Evolutionary conservation across 169 alveolate species (phyloP), one percentile per base, ranked within the genome.

Genomic region (Condylostoma magnum): DNA sequence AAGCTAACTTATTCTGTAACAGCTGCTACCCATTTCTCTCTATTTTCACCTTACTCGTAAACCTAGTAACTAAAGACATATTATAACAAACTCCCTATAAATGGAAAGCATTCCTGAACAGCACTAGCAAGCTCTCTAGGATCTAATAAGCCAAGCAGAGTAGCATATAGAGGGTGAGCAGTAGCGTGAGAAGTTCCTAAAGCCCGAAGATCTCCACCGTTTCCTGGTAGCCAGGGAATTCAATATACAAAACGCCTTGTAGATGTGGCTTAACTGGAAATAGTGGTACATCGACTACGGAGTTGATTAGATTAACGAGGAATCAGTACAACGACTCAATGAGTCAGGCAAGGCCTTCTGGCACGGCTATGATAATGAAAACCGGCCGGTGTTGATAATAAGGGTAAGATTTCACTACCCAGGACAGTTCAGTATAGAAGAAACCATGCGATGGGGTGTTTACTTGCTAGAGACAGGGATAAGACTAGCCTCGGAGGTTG

Each of bases 241-340:
- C 34, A 60, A 81, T 37, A 65, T 70, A 34, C 73, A 69, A 18
- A 69, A 73, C 46, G 81, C 89, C 10, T 55, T 38, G 18, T 81
- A 81, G 57, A 81, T 81, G 89, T 81, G 79, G 75, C 38, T 38
- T 28, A 76, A 76, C 15, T 81, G 89, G 82, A 76, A 66, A 69
- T 37, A 76, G 15, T 81, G 89, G 89, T 50, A 82, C 38, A 20
- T 68, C 33, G 77, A 60, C n/a, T 81, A 68, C 60, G 60, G 75
- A 41, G 76, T 76, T 4, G 89, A 76, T n/a, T 15, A 70, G 31
- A 81, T 81, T 8, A 65, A 50, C 1, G 77, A 60, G 41, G 65
- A 63, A 22, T 69, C 51, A 47, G 22, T 75, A 1, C 38, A 12
- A 20, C 36, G 36, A 10, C 66, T 51, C 31, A 38, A 65, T 28